phyloP scores from a whole-genome alignment of 208 protist genomes.

The Leishmania major region DNA sequence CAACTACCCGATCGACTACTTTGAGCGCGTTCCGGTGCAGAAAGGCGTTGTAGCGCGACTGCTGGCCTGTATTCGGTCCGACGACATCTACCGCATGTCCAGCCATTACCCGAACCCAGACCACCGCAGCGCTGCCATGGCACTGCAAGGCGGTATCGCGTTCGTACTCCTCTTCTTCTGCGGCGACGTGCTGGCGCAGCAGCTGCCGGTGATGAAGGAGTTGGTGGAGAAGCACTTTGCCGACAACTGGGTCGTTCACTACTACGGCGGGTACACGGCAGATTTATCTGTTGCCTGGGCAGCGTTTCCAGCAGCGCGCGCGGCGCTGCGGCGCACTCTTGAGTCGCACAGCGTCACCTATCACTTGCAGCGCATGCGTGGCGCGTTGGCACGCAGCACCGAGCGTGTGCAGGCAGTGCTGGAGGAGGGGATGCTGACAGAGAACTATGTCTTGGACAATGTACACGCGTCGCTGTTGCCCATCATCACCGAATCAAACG shows the following conservation, averaged over 20 bases:
- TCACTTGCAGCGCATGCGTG: constrained; percentile 56
- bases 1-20: constrained; percentile 95
- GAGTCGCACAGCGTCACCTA: constrained; percentile 70
- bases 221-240: constrained; percentile 98
- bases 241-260: constrained; percentile 98
- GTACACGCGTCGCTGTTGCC: constrained; percentile 85
- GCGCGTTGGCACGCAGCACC: constrained; percentile 45
- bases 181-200: constrained; percentile 90
- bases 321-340: constrained; percentile 93
- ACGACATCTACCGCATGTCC: constrained; percentile 97
- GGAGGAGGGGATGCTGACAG: constrained; percentile 91
- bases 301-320: constrained; percentile 92
- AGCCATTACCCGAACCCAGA: constrained; percentile 93
- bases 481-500: constrained; percentile 93
- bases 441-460: constrained; percentile 95
- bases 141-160: constrained; percentile 93
- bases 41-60: constrained; percentile 86
- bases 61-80: constrained; percentile 92
- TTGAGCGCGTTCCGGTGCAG: constrained; percentile 80
- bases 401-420: constrained; percentile 48
- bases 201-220: constrained; percentile 96
- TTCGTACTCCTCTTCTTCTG: constrained; percentile 98
- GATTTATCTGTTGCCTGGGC: constrained; percentile 94
- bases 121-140: constrained; percentile 93
- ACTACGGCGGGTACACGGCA: constrained; percentile 97